These are phyloP conservation scores for Nannizziopsis barbatae DNA, from an alignment of 2,329 filamentous ascomycete genomes.

Conservation along the genomic window DNA sequence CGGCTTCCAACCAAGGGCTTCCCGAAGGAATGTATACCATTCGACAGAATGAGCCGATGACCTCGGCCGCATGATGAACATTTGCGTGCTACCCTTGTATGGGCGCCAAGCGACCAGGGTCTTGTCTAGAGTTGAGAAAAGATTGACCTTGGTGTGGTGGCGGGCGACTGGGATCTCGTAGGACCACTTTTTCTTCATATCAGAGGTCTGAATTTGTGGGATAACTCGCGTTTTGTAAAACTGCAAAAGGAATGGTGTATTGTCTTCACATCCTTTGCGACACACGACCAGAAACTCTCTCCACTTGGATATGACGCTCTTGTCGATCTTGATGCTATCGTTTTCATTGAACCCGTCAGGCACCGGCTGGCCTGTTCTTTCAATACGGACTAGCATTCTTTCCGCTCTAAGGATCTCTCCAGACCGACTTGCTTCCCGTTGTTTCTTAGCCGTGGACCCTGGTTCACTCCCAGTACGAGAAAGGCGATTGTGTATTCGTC, in stretches of 20 bases:
- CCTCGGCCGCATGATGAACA: slow-evolving; percentile 52
- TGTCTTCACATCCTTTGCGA: slow-evolving; percentile 44
- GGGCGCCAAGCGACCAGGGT: slow-evolving; percentile 53
- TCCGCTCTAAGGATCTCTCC: slow-evolving; percentile 58
- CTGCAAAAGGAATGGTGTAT: slow-evolving; percentile 46
- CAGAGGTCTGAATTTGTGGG: slow-evolving; percentile 45
- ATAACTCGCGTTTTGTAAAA: slow-evolving; percentile 55
- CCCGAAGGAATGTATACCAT: slow-evolving; percentile 56
- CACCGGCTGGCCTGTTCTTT: slow-evolving; percentile 42
- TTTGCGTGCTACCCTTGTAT: slow-evolving; percentile 43
- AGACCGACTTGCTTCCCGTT: slow-evolving; percentile 9
- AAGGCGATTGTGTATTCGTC: slow-evolving; percentile 30
- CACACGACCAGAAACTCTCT: slow-evolving; percentile 53
- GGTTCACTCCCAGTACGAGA: slow-evolving; percentile 17
- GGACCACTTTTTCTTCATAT: slow-evolving; percentile 44
- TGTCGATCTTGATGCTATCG: slow-evolving; percentile 48
- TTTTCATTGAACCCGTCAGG: slow-evolving; percentile 55
- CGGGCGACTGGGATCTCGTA: slow-evolving; percentile 40
- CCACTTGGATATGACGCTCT: slow-evolving; percentile 52
- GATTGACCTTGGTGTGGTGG: slow-evolving; percentile 44
- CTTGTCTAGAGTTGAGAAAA: slow-evolving; percentile 57
- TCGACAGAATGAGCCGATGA: slow-evolving; percentile 53
- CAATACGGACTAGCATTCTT: slow-evolving; percentile 55
- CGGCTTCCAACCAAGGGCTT: slow-evolving; percentile 48
- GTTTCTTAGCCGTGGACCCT: slow-evolving; percentile 13